Evolutionary conservation across 2,329 filamentous ascomycete genomes (phyloP).

Genomic region (Sporothrix pseudoabietina): DNA sequence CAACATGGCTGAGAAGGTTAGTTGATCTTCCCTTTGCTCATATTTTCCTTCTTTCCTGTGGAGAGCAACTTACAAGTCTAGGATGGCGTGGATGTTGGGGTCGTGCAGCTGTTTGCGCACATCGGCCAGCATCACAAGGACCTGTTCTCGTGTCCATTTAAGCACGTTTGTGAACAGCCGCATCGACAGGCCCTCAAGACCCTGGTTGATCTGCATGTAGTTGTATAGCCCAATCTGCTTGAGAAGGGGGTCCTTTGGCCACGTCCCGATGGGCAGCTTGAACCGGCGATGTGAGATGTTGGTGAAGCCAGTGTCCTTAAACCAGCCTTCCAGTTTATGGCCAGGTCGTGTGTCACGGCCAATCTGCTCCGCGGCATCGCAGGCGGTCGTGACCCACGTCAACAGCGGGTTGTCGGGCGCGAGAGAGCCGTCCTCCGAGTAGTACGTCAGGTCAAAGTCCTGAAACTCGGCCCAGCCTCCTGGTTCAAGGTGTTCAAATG

Average conservation of each 20-base stretch:
- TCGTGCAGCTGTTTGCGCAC: slow-evolving; percentile 33
- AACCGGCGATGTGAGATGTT: slow-evolving; percentile 50
- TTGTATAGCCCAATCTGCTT: slow-evolving; percentile 44
- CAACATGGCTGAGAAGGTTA: slow-evolving; percentile 30
- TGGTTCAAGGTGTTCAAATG: slow-evolving; percentile 34
- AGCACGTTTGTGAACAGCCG: slow-evolving; percentile 37
- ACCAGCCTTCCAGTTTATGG: slow-evolving; percentile 43
- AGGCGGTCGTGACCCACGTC: slow-evolving; percentile 30
- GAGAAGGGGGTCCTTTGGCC: slow-evolving; percentile 50
- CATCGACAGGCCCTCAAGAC: slow-evolving; percentile 34
- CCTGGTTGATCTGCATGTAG: slow-evolving; percentile 32
- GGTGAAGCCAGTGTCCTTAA: slow-evolving; percentile 53
- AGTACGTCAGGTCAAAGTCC: slow-evolving; percentile 34
- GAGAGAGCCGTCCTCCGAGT: slow-evolving; percentile 34
- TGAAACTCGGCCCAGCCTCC: slow-evolving; percentile 38
- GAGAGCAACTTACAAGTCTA: slow-evolving; percentile 31
- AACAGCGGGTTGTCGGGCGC: slow-evolving; percentile 27
- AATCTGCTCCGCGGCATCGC: slow-evolving; percentile 32
- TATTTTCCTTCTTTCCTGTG: neutral
- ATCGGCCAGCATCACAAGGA: slow-evolving; percentile 31
- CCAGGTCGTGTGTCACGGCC: slow-evolving; percentile 36
- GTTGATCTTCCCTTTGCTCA: neutral
- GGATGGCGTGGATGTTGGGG: slow-evolving; percentile 34
- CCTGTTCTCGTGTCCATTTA: slow-evolving; percentile 34
- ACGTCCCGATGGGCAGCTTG: slow-evolving; percentile 51